Conservation (phyloP, 2,329 filamentous ascomycete species). For the Sporothrix phasma region DNA sequence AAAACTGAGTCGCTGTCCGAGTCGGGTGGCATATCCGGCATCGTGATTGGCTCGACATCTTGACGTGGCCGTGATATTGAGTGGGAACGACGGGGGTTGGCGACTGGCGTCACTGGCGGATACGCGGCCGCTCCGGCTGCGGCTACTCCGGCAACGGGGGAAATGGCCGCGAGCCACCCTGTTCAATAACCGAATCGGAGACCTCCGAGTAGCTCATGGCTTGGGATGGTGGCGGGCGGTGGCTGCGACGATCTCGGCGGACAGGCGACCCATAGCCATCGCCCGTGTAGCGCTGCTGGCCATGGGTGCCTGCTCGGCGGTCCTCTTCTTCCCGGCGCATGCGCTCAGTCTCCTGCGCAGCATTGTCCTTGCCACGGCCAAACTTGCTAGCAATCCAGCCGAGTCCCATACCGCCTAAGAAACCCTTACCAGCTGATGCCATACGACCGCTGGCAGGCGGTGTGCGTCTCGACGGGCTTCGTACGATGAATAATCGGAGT, state of each 20-base stretch:
- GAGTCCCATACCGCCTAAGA: constrained; percentile 52
- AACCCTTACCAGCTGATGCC: constrained; percentile 42
- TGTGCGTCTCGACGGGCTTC: constrained; percentile 51
- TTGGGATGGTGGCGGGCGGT: constrained; percentile 20
- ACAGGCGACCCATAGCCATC: constrained; percentile 50
- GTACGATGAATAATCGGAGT: constrained; percentile 51
- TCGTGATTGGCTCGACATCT: constrained; percentile 30
- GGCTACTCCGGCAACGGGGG: constrained; percentile 15
- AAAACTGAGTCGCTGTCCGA: constrained; percentile 36
- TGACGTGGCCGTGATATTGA: constrained; percentile 34
- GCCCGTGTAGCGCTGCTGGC: constrained; percentile 55
- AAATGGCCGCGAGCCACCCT: constrained; percentile 22
- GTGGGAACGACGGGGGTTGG: constrained; percentile 17
- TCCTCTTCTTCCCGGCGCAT: constrained; percentile 39
- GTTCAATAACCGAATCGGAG: constrained; percentile 31
- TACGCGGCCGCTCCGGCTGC: constrained; percentile 9
- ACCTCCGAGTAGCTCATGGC: constrained; percentile 20
- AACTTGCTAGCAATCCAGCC: constrained; percentile 60
- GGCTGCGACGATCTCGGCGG: constrained; percentile 29
- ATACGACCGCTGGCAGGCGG: constrained; percentile 28
- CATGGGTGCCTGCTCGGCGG: constrained; percentile 46
- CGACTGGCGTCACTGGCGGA: background rate
- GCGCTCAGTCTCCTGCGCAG: constrained; percentile 36
- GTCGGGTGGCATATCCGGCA: constrained; percentile 47
- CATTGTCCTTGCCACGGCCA: constrained; percentile 41